phyloP scores from a whole-genome alignment of 2,329 filamentous ascomycete genomes.

The Talaromyces sp. region DNA sequence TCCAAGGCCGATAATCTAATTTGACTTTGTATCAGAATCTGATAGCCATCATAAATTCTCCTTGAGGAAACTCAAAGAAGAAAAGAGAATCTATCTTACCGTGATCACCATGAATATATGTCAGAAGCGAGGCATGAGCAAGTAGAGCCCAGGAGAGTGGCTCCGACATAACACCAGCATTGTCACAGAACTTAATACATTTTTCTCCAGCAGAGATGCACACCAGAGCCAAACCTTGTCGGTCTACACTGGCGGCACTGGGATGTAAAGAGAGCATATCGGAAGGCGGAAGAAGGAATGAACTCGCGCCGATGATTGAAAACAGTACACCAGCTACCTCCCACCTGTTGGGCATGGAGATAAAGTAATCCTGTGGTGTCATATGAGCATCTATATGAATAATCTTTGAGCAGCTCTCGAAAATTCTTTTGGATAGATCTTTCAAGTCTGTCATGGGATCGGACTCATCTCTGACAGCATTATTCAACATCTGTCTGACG shows the following conservation, averaged over 20 bases:
- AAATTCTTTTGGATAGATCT: constrained; percentile 22
- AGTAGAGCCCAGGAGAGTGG: constrained; percentile 29
- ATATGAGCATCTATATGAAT: constrained; percentile 22
- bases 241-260: constrained; percentile 15
- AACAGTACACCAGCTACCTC: constrained; percentile 26
- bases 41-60: no score
- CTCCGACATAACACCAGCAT: constrained; percentile 24
- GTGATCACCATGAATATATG: constrained; percentile 25
- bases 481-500: constrained; percentile 22
- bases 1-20: constrained; percentile 20
- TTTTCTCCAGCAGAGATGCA: constrained; percentile 28
- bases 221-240: constrained; percentile 17
- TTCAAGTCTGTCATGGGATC: constrained; percentile 17
- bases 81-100: background rate
- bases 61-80: no score
- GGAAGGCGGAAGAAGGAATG: constrained; percentile 18
- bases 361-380: constrained; percentile 23
- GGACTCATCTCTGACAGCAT: constrained; percentile 11
- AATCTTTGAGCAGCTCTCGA: constrained; percentile 21
- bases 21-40: background rate
- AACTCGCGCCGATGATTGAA: constrained; percentile 20
- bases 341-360: constrained; percentile 22
- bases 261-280: constrained; percentile 13
- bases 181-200: constrained; percentile 28
- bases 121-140: constrained; percentile 24